Evolutionary conservation across 805 yeast species (phyloP).

Genomic region (Lipomyces sp.): DNA sequence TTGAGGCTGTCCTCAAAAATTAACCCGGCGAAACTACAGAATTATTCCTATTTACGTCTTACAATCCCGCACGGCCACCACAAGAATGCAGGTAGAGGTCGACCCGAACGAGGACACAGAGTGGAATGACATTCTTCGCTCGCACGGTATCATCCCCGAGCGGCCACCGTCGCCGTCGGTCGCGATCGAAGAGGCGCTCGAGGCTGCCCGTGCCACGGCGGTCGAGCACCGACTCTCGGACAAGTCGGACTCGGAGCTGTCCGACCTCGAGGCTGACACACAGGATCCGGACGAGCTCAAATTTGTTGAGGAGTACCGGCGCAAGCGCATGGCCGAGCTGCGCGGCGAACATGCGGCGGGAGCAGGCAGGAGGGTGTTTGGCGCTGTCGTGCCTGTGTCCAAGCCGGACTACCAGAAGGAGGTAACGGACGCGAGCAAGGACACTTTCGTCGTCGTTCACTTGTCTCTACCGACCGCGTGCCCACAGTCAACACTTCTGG

Average conservation of each 20-base stretch:
- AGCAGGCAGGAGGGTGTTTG: conserved; percentile 48
- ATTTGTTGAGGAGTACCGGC: conserved; percentile 72
- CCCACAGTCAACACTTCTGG: conserved; percentile 53
- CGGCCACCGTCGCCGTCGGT: conserved; percentile 85
- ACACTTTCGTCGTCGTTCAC: conserved; percentile 69
- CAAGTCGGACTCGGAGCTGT: conserved; percentile 41
- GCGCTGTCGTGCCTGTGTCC: conserved; percentile 70
- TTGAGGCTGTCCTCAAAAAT: too few species aligned
- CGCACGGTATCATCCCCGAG: conserved; percentile 88
- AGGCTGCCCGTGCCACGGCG: conserved; percentile 73
- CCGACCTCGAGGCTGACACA: conserved; percentile 85
- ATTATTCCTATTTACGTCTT: too few species aligned
- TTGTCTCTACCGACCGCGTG: conserved; percentile 59
- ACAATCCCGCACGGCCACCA: background rate
- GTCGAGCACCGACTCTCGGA: conserved; percentile 55
- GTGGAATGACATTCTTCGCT: conserved; percentile 89
- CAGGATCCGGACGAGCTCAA: conserved; percentile 83
- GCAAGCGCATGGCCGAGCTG: conserved; percentile 73
- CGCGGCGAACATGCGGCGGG: conserved; percentile 43
- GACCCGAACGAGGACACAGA: conserved; percentile 97
- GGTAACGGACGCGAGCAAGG: conserved; percentile 73
- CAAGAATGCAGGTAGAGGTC: conserved; percentile 36
- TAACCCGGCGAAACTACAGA: too few species aligned
- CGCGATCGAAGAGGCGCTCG: conserved; percentile 81
- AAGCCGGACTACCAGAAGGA: conserved; percentile 86